A percentile compares a stretch with the other conserved stretches of the same genome.
phyloP scores from a whole-genome alignment of 1,139 yeast genomes.

The Zygosaccharomyces sapae region DNA sequence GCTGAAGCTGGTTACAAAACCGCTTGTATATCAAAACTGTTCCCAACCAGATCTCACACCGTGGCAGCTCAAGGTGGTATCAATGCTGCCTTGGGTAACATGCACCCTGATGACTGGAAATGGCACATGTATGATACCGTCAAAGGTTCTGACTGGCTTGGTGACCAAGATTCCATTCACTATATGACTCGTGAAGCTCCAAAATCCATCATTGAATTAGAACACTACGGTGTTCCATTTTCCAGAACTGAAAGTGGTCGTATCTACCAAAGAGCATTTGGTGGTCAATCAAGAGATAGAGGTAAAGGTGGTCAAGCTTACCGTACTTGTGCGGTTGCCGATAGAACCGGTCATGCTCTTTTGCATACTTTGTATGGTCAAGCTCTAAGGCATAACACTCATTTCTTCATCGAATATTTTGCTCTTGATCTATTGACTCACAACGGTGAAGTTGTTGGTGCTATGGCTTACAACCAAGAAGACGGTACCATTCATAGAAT shows the following conservation, averaged over 20 bases:
- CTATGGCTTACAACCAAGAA: conserved; percentile 95
- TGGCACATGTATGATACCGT: conserved; percentile 99
- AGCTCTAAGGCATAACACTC: conserved; percentile 93
- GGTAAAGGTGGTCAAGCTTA: conserved; percentile 99
- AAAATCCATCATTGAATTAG: conserved; percentile 89
- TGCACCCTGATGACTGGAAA: conserved; percentile 98
- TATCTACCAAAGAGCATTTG: conserved; percentile 97
- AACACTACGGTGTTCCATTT: conserved; percentile 97
- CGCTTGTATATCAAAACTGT: conserved; percentile 93
- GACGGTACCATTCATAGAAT: conserved; percentile 98
- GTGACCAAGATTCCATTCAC: conserved; percentile 98
- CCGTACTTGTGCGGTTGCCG: conserved; percentile 99
- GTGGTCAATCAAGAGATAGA: conserved; percentile 92
- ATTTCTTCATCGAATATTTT: conserved; percentile 95
- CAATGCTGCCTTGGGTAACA: conserved; percentile 93
- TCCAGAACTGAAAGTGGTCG: conserved; percentile 96
- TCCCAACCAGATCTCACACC: conserved; percentile 98
- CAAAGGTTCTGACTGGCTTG: conserved; percentile 99
- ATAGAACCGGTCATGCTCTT: conserved; percentile 97
- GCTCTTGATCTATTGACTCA: conserved; percentile 94
- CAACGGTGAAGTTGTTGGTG: conserved; percentile 95
- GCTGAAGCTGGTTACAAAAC: conserved; percentile 97
- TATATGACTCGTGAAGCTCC: conserved; percentile 99
- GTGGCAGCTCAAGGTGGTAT: conserved; percentile 99
- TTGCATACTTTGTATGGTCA: conserved; percentile 96